These are phyloP conservation scores for Fusarium circinatum DNA, from an alignment of 2,329 filamentous ascomycete genomes.

Conservation along the genomic window DNA sequence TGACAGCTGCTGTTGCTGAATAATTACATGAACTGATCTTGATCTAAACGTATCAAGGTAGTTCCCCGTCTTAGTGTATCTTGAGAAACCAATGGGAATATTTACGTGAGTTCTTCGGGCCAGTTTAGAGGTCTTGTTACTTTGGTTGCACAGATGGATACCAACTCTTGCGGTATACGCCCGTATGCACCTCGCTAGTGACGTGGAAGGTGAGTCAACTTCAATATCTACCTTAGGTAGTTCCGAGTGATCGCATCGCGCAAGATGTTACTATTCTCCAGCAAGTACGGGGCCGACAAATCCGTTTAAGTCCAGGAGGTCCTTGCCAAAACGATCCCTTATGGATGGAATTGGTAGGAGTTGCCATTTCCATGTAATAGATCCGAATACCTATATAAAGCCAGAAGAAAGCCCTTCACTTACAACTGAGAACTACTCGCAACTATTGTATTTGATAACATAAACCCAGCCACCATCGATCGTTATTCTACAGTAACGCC, in stretches of 20 bases:
- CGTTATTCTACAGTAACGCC: not conserved
- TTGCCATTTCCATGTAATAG: not conserved
- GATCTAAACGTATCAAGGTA: not conserved
- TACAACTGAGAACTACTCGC: not conserved
- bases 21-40: not conserved
- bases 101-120: not conserved
- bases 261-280: not conserved
- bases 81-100: not conserved
- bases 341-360: not conserved
- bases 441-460: not conserved
- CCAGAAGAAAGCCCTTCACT: not conserved
- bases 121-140: not conserved
- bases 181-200: not conserved
- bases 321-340: not conserved
- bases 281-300: not conserved
- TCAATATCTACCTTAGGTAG: not conserved
- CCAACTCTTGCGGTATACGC: not conserved
- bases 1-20: not conserved
- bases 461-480: not conserved
- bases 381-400: not conserved
- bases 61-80: not conserved
- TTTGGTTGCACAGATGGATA: no score
- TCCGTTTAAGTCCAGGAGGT: slow-evolving; percentile 2
- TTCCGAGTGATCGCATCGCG: not conserved
- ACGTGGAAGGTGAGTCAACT: not conserved